phyloP scores from a whole-genome alignment of 148 eudicot species.

The Rhododendron ovatum region DNA sequence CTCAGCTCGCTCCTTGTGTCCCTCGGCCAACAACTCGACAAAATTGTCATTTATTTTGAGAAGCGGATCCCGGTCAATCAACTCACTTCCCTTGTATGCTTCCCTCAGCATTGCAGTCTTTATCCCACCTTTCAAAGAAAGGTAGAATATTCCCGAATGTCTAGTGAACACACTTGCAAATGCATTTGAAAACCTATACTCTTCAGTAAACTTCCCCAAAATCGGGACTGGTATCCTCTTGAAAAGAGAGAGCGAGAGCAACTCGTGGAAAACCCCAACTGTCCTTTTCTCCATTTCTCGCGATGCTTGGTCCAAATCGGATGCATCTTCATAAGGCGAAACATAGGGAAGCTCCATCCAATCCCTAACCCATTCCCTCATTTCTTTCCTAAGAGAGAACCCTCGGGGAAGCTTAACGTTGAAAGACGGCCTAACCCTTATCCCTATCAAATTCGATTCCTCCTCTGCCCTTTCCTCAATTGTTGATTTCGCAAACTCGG shows the following conservation, averaged over 20 bases:
- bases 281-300: slow-evolving; percentile 87
- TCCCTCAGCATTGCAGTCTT: slow-evolving; percentile 86
- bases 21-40: slow-evolving; percentile 73
- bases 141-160: slow-evolving; percentile 80
- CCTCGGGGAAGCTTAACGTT: slow-evolving; percentile 67
- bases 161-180: slow-evolving; percentile 74
- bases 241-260: slow-evolving; percentile 65
- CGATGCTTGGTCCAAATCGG: slow-evolving; percentile 49
- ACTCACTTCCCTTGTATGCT: slow-evolving; percentile 61
- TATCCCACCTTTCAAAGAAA: slow-evolving; percentile 87
- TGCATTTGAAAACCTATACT: slow-evolving; percentile 74
- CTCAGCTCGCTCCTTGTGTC: slow-evolving; percentile 51
- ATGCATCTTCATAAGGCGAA: slow-evolving; percentile 74
- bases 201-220: slow-evolving; percentile 81
- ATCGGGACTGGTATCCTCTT: slow-evolving; percentile 68
- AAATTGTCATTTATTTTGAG: slow-evolving; percentile 68
- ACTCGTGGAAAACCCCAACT: slow-evolving; percentile 85
- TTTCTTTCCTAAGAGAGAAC: slow-evolving; percentile 67
- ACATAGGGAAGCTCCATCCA: slow-evolving; percentile 91
- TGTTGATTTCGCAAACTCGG: slow-evolving; percentile 49
- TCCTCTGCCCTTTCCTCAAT: slow-evolving; percentile 64
- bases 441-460: slow-evolving; percentile 55
- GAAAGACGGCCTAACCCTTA: slow-evolving; percentile 62
- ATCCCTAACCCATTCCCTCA: slow-evolving; percentile 95
- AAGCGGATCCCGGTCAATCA: slow-evolving; percentile 77